Percentiles rank a stretch among this genome's conserved stretches.
These are phyloP conservation scores for Ogataea trehaloabstinens DNA, from an alignment of 805 yeast genomes.

Conservation along the genomic window DNA sequence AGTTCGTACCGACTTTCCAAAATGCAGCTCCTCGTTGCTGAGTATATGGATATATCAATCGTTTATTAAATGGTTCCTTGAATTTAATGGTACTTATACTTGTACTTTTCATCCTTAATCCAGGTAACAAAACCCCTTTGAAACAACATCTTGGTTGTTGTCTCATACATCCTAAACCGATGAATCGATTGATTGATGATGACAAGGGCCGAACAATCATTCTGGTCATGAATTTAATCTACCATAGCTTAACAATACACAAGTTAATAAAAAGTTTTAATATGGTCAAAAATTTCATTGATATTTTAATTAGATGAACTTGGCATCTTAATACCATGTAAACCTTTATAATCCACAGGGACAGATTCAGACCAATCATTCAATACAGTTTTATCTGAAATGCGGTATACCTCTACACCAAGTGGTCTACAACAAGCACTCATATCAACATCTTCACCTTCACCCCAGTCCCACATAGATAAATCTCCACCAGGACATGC, in stretches of 20 bases:
- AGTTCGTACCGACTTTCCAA: conserved; percentile 33
- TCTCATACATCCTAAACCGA: too few species aligned
- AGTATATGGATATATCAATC: background rate
- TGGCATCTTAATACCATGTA: conserved; percentile 46
- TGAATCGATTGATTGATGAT: too few species aligned
- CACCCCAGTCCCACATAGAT: conserved; percentile 72
- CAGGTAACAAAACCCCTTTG: too few species aligned
- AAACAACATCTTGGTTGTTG: too few species aligned
- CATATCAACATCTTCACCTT: conserved; percentile 52
- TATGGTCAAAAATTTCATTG: too few species aligned
- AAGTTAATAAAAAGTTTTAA: too few species aligned
- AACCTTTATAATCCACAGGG: conserved; percentile 50
- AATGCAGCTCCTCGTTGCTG: conserved; percentile 26
- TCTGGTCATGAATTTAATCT: too few species aligned
- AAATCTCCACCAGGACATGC: conserved; percentile 74
- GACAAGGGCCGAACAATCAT: too few species aligned
- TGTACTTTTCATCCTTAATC: too few species aligned
- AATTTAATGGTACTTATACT: too few species aligned
- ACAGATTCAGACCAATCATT: conserved; percentile 52
- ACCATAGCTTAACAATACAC: too few species aligned
- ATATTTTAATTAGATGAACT: background rate
- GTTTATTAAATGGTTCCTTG: background rate
- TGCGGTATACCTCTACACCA: conserved; percentile 57
- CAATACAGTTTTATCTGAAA: conserved; percentile 46
- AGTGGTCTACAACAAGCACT: conserved; percentile 61